Base-by-base conservation (phyloP, 108 stramenopile species). In the Phaeodactylum tricornutum region DNA sequence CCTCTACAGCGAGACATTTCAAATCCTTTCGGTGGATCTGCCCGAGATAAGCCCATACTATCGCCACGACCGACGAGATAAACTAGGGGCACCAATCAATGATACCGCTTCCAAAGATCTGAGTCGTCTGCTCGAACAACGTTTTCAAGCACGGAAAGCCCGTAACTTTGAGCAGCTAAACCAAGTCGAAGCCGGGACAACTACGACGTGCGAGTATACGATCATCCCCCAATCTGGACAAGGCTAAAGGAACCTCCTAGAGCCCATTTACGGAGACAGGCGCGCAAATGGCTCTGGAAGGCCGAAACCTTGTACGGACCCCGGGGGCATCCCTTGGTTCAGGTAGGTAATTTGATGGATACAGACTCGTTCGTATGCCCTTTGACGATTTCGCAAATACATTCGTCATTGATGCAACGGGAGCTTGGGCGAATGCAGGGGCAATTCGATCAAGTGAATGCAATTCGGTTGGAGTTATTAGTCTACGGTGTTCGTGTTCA, bases 61-160 rank as follows among this genome's bases (percentile, higher is more conserved):
- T 40, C 38, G 38, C 21, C 38, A 20, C 19, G 38, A 40, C 21
- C 30, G 46, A 47, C 46, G 46, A 4, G 29, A 47, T 7, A n/a
- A n/a, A n/a, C n/a, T n/a, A n/a, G n/a, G n/a, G n/a, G n/a, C n/a
- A n/a, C n/a, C n/a, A n/a, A n/a, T n/a, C n/a, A 24, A 28, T 17
- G 29, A 31, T 11, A 25, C 43, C 8, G 43, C n/a, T 25, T 43
- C 21, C 46, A 28, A 32, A 4, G 7, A 28, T 23, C 46, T 28
- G 4, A 4, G 46, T 3, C 4, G 4, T 24, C 25, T 28, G 7
- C 7, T 40, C 4, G 22, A 32, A 23, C 3, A 4, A 22, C 27
- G 46, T 28, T 31, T 47, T 32, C 3, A 30, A 7, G 46, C 29
- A 23, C 17, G 8, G 25, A 47, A 40, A 40, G 38, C 38, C 38